phyloP scores from a whole-genome alignment of 2,329 filamentous ascomycete species.

The Neofusicoccum sp. region DNA sequence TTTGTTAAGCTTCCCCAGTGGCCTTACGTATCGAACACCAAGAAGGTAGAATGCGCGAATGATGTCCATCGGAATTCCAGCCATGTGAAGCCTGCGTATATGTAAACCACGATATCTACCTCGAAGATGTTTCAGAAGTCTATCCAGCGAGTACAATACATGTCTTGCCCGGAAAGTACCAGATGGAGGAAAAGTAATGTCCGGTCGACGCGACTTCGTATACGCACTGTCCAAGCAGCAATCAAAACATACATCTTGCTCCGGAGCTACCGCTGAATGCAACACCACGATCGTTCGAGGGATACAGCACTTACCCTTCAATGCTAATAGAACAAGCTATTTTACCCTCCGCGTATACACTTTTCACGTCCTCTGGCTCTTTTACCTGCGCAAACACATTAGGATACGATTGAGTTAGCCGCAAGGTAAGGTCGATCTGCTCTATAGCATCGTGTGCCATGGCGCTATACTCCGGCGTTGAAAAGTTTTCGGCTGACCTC shows the following conservation, averaged over 20 bases:
- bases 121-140: no score
- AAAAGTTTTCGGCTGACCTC: constrained; percentile 28
- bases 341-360: constrained; percentile 31
- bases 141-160: no score
- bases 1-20: neutral
- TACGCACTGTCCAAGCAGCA: neutral
- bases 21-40: constrained; percentile 39
- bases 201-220: no score
- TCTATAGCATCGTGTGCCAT: constrained; percentile 26
- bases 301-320: constrained; percentile 30
- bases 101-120: no score
- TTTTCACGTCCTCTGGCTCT: constrained; percentile 28
- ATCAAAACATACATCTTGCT: neutral
- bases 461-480: constrained; percentile 24
- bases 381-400: constrained; percentile 27
- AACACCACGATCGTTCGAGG: no score
- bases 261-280: neutral
- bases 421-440: constrained; percentile 24
- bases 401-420: constrained; percentile 34
- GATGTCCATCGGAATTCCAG: constrained; percentile 34
- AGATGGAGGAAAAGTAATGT: no score
- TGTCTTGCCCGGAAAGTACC: no score
- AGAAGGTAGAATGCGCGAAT: constrained; percentile 38
- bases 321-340: constrained; percentile 41
- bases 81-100: constrained; percentile 28